These are phyloP conservation scores for Xylaria sp. DNA, from an alignment of 2,329 filamentous ascomycete species.

Conservation along the genomic window DNA sequence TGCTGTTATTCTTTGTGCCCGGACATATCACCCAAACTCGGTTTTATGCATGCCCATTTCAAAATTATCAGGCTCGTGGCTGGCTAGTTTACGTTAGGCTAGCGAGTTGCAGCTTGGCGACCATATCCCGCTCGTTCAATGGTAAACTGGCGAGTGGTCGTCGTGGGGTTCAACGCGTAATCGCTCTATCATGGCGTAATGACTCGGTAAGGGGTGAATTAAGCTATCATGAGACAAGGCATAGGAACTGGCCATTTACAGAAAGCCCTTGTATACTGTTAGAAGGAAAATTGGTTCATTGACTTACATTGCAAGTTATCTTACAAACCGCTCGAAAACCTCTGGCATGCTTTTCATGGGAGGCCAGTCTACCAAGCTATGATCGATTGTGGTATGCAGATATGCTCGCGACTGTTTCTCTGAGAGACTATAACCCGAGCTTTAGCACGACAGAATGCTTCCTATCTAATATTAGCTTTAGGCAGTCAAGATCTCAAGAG, in stretches of 20 bases:
- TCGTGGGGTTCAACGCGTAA: conserved; percentile 1
- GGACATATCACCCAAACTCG: conserved; percentile 2
- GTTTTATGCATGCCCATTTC: conserved; percentile 15
- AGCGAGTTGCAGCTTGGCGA: conserved; percentile 18
- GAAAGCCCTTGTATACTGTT: background rate
- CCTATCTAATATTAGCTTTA: background rate
- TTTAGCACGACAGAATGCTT: background rate
- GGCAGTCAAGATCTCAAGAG: background rate
- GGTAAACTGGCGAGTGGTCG: background rate
- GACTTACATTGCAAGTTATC: background rate
- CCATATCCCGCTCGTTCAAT: background rate
- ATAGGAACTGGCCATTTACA: background rate
- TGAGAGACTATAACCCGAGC: background rate
- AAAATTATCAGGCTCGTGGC: background rate
- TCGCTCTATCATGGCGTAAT: background rate
- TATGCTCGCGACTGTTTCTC: background rate
- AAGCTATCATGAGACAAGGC: conserved; percentile 11
- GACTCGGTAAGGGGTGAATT: background rate
- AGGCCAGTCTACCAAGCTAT: background rate
- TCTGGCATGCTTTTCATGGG: background rate
- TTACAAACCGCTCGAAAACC: background rate
- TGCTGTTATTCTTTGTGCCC: background rate
- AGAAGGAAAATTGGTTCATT: background rate
- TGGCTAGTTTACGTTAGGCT: conserved; percentile 8
- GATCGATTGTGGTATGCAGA: conserved; percentile 1